These are phyloP conservation scores for Lepidopterella palustris DNA, from an alignment of 495 filamentous ascomycete genomes.

Conservation along the genomic window DNA sequence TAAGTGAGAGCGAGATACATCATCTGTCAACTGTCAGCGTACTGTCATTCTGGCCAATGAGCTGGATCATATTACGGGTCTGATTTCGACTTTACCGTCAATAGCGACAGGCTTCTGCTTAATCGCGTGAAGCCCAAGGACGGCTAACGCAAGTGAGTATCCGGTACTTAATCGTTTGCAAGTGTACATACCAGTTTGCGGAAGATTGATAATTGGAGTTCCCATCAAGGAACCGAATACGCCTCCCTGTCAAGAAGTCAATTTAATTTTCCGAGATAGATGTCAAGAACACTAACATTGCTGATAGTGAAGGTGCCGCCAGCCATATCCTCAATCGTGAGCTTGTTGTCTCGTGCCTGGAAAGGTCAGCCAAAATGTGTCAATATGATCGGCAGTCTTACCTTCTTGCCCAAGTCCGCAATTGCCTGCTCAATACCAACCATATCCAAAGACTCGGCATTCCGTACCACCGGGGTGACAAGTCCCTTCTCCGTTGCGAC, in stretches of 20 bases:
- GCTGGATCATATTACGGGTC: conserved; percentile 54
- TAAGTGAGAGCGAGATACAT: conserved; percentile 99
- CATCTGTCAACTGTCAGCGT: conserved; percentile 52
- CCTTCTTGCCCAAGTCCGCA: conserved; percentile 93
- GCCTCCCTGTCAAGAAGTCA: conserved; percentile 46
- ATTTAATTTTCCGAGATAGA: neutral
- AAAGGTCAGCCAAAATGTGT: conserved; percentile 5
- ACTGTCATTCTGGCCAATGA: neutral
- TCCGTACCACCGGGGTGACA: conserved; percentile 93
- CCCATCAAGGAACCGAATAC: conserved; percentile 85
- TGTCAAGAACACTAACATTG: conserved; percentile 59
- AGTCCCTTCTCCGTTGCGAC: conserved; percentile 97
- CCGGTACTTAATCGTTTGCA: neutral
- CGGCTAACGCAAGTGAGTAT: conserved; percentile 48
- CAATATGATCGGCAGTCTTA: conserved; percentile 34
- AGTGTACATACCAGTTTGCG: conserved; percentile 60
- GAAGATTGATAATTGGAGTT: conserved; percentile 98
- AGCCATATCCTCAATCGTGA: conserved; percentile 99
- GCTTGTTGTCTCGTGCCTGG: conserved; percentile 87
- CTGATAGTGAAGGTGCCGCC: conserved; percentile 98
- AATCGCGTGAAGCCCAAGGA: conserved; percentile 94
- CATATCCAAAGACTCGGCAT: conserved; percentile 79
- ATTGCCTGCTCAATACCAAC: conserved; percentile 87
- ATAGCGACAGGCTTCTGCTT: conserved; percentile 88
- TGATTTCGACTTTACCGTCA: conserved; percentile 86